Evolutionary conservation across 305 asterid species (phyloP).

Genomic region (Fraxinus baroniana): DNA sequence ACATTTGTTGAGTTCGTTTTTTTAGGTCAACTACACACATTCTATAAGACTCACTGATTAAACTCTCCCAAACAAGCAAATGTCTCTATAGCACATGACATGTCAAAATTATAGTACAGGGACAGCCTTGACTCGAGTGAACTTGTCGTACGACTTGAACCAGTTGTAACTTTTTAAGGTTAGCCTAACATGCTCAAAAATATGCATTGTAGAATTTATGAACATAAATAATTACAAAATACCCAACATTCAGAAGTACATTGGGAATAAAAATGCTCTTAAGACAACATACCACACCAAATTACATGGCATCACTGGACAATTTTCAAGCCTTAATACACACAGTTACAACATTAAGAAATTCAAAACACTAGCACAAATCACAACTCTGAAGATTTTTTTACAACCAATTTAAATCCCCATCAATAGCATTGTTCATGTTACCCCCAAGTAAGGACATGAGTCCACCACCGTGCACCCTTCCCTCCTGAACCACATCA

Average conservation of each 20-base stretch:
- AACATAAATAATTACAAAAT: background rate
- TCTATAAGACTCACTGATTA: background rate
- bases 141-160: background rate
- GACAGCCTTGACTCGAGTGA: background rate
- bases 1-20: no score
- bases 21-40: background rate
- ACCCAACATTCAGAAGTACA: background rate
- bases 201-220: background rate
- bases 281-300: background rate
- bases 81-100: background rate
- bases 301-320: background rate
- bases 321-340: background rate
- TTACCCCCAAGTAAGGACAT: slow-evolving; percentile 43
- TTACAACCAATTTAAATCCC: slow-evolving; percentile 6
- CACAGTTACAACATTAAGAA: background rate
- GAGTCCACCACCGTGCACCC: slow-evolving; percentile 36
- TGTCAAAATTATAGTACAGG: background rate
- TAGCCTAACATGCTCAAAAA: background rate
- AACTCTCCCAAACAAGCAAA: background rate
- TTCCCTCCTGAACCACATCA: slow-evolving; percentile 8
- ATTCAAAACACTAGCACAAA: background rate
- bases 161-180: background rate
- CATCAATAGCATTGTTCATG: slow-evolving; percentile 34
- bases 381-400: background rate
- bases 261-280: background rate